Evolutionary conservation across 2,329 filamentous ascomycete species (phyloP).

Genomic region (Laburnicola sp.): DNA sequence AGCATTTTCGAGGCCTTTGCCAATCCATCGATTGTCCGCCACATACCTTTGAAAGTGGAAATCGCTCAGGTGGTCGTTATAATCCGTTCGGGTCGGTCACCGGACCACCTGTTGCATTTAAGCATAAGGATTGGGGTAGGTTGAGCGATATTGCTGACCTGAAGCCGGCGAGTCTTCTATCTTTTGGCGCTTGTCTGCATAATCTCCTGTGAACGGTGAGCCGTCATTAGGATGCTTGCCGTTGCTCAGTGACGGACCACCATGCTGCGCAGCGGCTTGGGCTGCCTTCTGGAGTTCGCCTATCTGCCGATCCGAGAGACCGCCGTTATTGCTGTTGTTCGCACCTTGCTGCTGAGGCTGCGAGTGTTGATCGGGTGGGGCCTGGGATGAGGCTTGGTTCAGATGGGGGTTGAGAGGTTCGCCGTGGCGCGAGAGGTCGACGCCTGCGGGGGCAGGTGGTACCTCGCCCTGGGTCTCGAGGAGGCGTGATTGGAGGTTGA

Average conservation of each 20-base stretch:
- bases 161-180: conserved; percentile 33
- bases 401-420: conserved; percentile 31
- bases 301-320: conserved; percentile 44
- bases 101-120: conserved; percentile 37
- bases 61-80: neutral
- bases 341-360: conserved; percentile 26
- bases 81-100: conserved; percentile 11
- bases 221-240: conserved; percentile 41
- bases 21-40: neutral
- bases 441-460: conserved; percentile 78
- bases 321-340: conserved; percentile 36
- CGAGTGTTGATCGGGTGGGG: conserved; percentile 22
- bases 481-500: conserved; percentile 83
- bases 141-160: conserved; percentile 37
- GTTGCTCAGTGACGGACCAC: conserved; percentile 32
- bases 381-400: conserved; percentile 24
- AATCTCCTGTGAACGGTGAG: conserved; percentile 35
- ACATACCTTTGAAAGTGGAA: neutral
- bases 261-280: conserved; percentile 41
- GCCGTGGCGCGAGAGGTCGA: conserved; percentile 65
- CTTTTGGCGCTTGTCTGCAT: conserved; percentile 43
- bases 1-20: neutral
- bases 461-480: conserved; percentile 82
- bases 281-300: conserved; percentile 45
- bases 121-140: conserved; percentile 34